Evolutionary conservation across 352 stramenopile species (phyloP), one percentile per base, ranked within the genome.

Genomic region (Phytophthora tubulina): DNA sequence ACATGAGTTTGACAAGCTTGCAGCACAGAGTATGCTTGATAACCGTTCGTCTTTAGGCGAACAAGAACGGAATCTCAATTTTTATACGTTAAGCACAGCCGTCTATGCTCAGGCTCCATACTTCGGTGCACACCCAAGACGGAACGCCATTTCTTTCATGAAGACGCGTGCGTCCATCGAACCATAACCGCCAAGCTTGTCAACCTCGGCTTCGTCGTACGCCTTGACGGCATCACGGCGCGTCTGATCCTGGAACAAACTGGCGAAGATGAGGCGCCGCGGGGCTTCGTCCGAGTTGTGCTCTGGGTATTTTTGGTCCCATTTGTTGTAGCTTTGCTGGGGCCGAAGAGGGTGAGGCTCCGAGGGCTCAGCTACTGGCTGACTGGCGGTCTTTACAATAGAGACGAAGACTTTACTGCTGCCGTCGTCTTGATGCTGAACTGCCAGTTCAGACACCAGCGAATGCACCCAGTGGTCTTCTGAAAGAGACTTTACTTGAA

Each of bases 81-180:
- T 39, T 7, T 13, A 39, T 39, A 7, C 35, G 11, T 11, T 0
- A 39, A 13, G 7, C 35, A 39, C 35, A 39, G 35, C 35, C 7
- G 1, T 27, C 21, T 46, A 44, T 17, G 31, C 30, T 76, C 61
- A 91, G n/a, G 88, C 88, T 15, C 88, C 88, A 63, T 95, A 95
- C 70, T 95, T 95, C 3, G 88, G 88, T 2, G 84, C 82, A 17
- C 78, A 88, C 8, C 88, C 88, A 33, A 95, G 78, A 14, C 88
- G 86, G 65, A 95, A 95, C 2, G 88, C 88, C 68, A 91, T 80
- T 68, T 95, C 88, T 46, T 91, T 89, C 70, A 93, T 85, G 55
- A 91, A 86, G 27, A 92, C 84, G 42, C 82, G 80, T 9, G 79
- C 79, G 49, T 90, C 76, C 88, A 95, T 95, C 15, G 77, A 59